Evolutionary conservation across 495 filamentous ascomycete species (phyloP).

Genomic region (Annulohypoxylon stygium): DNA sequence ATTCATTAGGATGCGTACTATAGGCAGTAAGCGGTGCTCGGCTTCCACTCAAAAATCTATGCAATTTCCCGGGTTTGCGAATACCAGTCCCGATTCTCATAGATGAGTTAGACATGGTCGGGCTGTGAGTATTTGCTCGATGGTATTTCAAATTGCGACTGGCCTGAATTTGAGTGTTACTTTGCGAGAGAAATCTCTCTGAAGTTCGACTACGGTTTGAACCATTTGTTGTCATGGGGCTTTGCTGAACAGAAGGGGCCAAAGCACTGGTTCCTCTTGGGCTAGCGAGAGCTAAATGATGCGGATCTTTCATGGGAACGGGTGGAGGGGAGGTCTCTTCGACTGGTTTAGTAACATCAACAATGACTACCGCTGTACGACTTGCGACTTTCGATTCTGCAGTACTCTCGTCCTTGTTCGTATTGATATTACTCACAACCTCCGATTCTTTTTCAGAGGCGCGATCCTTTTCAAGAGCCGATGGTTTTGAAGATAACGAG

Average conservation of each 20-base stretch:
- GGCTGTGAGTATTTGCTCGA: constrained; percentile 5
- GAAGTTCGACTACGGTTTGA: constrained; percentile 8
- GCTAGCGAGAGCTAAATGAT: constrained; percentile 15
- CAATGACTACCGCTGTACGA: neutral
- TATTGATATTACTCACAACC: neutral
- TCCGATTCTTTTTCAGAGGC: constrained; percentile 28
- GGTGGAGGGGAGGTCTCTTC: constrained; percentile 37
- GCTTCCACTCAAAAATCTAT: constrained; percentile 56
- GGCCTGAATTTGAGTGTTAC: constrained; percentile 5
- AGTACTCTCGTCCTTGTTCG: constrained; percentile 1
- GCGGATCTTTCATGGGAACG: constrained; percentile 40
- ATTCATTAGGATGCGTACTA: constrained; percentile 50
- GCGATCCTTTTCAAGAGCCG: constrained; percentile 39
- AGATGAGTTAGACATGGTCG: constrained; percentile 42
- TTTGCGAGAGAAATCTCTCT: constrained; percentile 21
- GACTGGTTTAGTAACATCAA: neutral
- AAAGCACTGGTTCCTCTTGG: constrained; percentile 13
- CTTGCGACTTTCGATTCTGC: constrained; percentile 3
- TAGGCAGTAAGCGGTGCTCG: constrained; percentile 50
- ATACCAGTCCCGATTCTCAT: constrained; percentile 53
- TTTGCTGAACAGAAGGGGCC: constrained; percentile 22
- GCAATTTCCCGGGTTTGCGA: constrained; percentile 55
- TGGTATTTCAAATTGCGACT: constrained; percentile 1
- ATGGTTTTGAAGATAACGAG: constrained; percentile 53
- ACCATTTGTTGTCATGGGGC: neutral